These are phyloP conservation scores for Floccularia luteovirens DNA, from an alignment of 768 basidiomycete species.

Conservation along the genomic window DNA sequence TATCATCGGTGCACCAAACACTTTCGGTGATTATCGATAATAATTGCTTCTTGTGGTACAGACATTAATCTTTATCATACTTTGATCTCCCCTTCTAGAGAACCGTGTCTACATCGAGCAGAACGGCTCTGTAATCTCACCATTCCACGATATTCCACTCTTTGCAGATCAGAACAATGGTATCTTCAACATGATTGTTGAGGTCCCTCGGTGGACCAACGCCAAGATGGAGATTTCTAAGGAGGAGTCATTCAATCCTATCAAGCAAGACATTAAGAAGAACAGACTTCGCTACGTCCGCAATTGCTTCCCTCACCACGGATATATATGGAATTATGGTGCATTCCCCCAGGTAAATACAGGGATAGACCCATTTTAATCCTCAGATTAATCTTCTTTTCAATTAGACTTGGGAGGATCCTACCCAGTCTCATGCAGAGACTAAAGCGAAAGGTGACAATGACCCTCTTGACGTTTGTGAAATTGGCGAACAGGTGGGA, in stretches of 20 bases:
- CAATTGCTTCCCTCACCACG: slow-evolving; percentile 99
- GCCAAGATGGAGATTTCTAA: slow-evolving; percentile 99
- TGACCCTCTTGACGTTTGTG: slow-evolving; percentile 98
- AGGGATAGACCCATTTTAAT: background rate
- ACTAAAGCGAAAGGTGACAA: slow-evolving; percentile 99
- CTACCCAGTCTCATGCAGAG: slow-evolving; percentile 77
- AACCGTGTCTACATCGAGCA: slow-evolving; percentile 94
- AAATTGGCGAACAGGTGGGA: slow-evolving; percentile 98
- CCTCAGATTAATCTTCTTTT: slow-evolving; percentile 3
- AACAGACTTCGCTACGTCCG: slow-evolving; percentile 94
- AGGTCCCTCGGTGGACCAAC: slow-evolving; percentile 99
- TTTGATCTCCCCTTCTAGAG: slow-evolving; percentile 41
- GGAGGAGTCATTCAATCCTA: slow-evolving; percentile 98
- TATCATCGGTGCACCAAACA: slow-evolving; percentile 84
- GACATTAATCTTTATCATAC: slow-evolving; percentile 13
- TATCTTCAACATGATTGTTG: slow-evolving; percentile 98
- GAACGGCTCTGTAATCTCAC: slow-evolving; percentile 74
- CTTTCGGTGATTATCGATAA: slow-evolving; percentile 60
- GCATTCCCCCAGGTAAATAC: slow-evolving; percentile 93
- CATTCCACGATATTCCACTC: slow-evolving; percentile 96
- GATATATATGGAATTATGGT: slow-evolving; percentile 99
- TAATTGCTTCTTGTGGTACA: slow-evolving; percentile 7
- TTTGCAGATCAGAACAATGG: slow-evolving; percentile 94
- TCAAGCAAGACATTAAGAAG: slow-evolving; percentile 99
- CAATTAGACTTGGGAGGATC: slow-evolving; percentile 95